phyloP scores from a whole-genome alignment of 1,284 basidiomycete genomes.

The Trametes versicolor region DNA sequence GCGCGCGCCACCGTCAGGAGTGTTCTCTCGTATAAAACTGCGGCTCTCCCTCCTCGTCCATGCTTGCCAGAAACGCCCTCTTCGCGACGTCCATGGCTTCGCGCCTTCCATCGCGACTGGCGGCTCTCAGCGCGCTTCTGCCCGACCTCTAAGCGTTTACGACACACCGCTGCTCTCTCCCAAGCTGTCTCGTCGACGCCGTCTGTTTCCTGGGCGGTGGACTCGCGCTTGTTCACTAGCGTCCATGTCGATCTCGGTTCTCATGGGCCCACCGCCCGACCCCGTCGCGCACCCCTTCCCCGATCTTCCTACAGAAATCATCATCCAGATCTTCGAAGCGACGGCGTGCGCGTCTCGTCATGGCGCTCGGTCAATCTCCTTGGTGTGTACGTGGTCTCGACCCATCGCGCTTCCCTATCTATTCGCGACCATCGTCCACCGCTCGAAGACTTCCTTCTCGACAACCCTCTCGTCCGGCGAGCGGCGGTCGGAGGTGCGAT shows the following conservation, averaged over 20 bases:
- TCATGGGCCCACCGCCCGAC: constrained; percentile 7
- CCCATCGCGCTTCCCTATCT: constrained; percentile 37
- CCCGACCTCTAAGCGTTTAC: constrained; percentile 1
- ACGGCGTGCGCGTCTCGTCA: constrained; percentile 33
- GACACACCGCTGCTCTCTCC: neutral
- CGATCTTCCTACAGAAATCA: constrained; percentile 38
- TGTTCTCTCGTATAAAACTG: neutral
- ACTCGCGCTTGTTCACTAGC: neutral
- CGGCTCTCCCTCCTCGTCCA: neutral
- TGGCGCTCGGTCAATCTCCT: constrained; percentile 36
- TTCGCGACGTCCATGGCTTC: neutral
- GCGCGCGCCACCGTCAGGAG: neutral
- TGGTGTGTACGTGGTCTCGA: constrained; percentile 40
- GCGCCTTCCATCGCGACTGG: constrained; percentile 1
- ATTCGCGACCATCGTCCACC: constrained; percentile 38
- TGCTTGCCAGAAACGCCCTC: neutral
- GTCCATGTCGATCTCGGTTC: neutral
- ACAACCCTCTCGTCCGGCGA: constrained; percentile 25
- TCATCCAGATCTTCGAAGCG: constrained; percentile 38
- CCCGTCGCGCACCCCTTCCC: constrained; percentile 21
- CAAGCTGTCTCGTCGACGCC: neutral
- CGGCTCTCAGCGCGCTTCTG: constrained; percentile 2
- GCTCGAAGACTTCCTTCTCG: constrained; percentile 27
- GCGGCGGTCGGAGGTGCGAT: neutral
- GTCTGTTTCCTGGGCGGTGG: neutral